Conservation (phyloP, 2,329 filamentous ascomycete species). For the Sarocladium brachiariae region DNA sequence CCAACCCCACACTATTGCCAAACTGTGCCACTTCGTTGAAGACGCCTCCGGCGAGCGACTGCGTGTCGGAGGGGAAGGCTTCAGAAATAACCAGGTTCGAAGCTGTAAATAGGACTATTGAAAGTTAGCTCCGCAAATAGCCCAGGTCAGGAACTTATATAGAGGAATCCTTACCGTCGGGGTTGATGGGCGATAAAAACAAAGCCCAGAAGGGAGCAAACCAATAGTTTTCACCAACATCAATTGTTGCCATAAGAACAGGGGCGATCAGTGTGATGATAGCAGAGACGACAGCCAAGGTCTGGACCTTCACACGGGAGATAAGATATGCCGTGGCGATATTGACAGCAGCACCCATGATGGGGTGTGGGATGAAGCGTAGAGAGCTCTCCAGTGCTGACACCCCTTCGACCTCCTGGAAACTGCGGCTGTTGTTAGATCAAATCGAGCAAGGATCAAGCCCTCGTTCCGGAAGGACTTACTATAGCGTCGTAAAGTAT, state of each 20-base stretch:
- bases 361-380: conserved; percentile 38
- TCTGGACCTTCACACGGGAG: conserved; percentile 29
- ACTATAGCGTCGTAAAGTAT: conserved; percentile 41
- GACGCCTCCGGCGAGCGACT: conserved; percentile 52
- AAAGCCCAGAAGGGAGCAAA: conserved; percentile 35
- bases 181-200: conserved; percentile 36
- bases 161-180: conserved; percentile 20
- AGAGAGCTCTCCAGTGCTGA: conserved; percentile 20
- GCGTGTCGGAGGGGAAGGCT: conserved; percentile 44
- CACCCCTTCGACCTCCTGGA: conserved; percentile 24
- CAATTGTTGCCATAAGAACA: conserved; percentile 46
- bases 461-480: conserved; percentile 14
- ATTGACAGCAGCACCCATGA: conserved; percentile 36
- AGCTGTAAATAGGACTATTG: conserved; percentile 42
- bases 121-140: conserved; percentile 20
- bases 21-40: conserved; percentile 54
- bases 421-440: conserved; percentile 24
- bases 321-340: conserved; percentile 35
- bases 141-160: conserved; percentile 17
- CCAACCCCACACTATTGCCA: conserved; percentile 47
- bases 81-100: conserved; percentile 47
- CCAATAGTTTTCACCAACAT: conserved; percentile 44
- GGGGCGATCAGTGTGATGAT: conserved; percentile 39
- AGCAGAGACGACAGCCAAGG: conserved; percentile 31
- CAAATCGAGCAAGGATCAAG: background rate